A percentile compares a stretch with the other conserved stretches of the same genome.
Conservation (phyloP, 2,329 filamentous ascomycete genomes). For the Penicillium rolfsii region DNA sequence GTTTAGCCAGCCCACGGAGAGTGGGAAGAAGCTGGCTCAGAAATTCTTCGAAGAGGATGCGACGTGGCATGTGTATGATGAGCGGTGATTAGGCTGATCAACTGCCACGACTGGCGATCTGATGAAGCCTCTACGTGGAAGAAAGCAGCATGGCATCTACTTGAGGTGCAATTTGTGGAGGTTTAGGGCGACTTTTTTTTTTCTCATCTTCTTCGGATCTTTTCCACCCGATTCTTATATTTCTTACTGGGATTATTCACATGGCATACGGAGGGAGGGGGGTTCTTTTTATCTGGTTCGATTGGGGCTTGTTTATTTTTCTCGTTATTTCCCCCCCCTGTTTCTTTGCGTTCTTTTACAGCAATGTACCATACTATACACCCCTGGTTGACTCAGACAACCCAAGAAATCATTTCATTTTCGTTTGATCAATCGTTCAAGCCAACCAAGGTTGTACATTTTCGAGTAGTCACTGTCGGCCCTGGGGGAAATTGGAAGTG, state of each 20-base stretch:
- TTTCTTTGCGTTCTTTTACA: slow-evolving; percentile 2
- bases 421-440: not conserved
- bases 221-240: slow-evolving; percentile 8
- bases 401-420: not conserved
- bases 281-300: slow-evolving; percentile 5
- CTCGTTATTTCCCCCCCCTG: not conserved
- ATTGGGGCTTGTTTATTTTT: not conserved
- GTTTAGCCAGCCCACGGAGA: slow-evolving; percentile 69
- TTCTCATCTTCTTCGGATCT: slow-evolving; percentile 11
- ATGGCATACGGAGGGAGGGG: not conserved
- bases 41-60: slow-evolving; percentile 60
- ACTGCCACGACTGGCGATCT: not conserved
- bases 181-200: slow-evolving; percentile 1
- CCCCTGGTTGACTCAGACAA: not conserved
- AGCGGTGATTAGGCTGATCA: slow-evolving; percentile 35
- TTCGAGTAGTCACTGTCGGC: not conserved
- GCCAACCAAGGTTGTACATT: not conserved
- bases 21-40: slow-evolving; percentile 60
- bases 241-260: slow-evolving; percentile 2
- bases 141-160: not conserved
- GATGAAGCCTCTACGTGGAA: not conserved
- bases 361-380: slow-evolving; percentile 20
- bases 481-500: not conserved
- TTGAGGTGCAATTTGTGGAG: slow-evolving; percentile 3
- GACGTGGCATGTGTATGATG: slow-evolving; percentile 64